Evolutionary conservation across 371 early-diverging fungal species (phyloP), one percentile per base, ranked within the genome.

Genomic region (Circinella minor): DNA sequence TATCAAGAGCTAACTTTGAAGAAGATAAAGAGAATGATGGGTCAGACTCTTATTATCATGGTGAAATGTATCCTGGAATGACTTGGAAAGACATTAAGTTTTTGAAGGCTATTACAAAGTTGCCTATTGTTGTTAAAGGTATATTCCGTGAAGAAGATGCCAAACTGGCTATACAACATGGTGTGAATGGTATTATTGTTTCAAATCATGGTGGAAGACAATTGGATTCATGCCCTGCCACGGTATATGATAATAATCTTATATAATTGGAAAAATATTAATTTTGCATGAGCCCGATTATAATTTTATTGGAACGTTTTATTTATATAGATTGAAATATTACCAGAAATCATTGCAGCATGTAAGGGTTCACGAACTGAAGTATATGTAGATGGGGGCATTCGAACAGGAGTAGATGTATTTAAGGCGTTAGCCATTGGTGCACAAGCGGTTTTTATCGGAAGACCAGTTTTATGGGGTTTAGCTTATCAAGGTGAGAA

Each of bases 151-250:
- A 76, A 36, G 92, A 89, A 57, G 94, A 94, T 74, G 92, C 93
- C 36, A 77, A 82, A 36, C 65, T 86, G 59, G 93, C 94, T 2
- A 86, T 87, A 8, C 17, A 82, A 63, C 49, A 75, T 63, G 91
- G 90, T 3, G 82, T 88, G 54, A 82, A 81, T 36, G 94, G 86
- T 18, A 89, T 94, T 47, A 82, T 92, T 54, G 85, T 94, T 3
- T 88, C 88, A 43, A 94, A 94, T 76, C 94, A 94, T 70, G 94
- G 93, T 51, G 94, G 94, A 7, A 76, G 94, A 5, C 93, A 94
- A 74, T 81, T 94, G 60, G 93, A 93, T 68, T 74, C 79, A 14
- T 72, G 79, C 1, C 81, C 81, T 63, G 74, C 89, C 7, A 78
- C 89, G 7, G 88, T 77, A 73, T 71, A 62, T 38, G 6, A 13